Evolutionary conservation across 2,329 filamentous ascomycete genomes (phyloP), one percentile per base, ranked within the genome.

Genomic region (Paracamarosporium sp.): DNA sequence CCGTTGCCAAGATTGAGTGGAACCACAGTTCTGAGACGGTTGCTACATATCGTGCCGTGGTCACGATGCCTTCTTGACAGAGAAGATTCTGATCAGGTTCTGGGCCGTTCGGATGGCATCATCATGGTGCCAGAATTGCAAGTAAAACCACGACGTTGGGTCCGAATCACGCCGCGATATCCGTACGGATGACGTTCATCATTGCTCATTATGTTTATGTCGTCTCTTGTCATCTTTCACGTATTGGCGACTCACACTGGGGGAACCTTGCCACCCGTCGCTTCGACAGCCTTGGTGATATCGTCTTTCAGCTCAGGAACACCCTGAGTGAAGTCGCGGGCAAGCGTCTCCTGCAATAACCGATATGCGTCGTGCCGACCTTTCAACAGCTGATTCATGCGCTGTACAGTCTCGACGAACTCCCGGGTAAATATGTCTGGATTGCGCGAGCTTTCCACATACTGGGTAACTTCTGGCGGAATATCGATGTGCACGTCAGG

Each of bases 361-460:
- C 80, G 81, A 72, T 87, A 88, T 1, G 85, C 86, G 65, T 87
- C 81, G 55, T 79, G 80, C 65, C 86, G 85, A 30, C 86, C 87
- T 64, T 85, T 87, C 50, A 88, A 74, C 72, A 85, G 82, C 67
- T 88, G 85, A 62, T 89, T 89, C 47, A 83, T 82, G 59, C 82
- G 80, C 76, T 88, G 86, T 8, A 87, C 85, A 27, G 85, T 78
- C 73, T 89, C 86, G 43, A 89, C 85, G 61, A 88, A 88, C 64
- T 89, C 86, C 44, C 86, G 81, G 8, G 86, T 88, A 73, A 88
- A 89, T 63, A 89, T 88, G 65, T 89, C 86, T 7, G 86, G 87
- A 66, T 89, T 89, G 22, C 86, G 83, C 17, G 85, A 82, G 20
- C 82, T 79, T 65, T 88, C 86, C 31, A 89, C 85, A 69, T 88